Percentiles rank a stretch among this genome's conserved stretches.
phyloP scores from a whole-genome alignment of 78 protist genomes.

The Isochrysis galbana region DNA sequence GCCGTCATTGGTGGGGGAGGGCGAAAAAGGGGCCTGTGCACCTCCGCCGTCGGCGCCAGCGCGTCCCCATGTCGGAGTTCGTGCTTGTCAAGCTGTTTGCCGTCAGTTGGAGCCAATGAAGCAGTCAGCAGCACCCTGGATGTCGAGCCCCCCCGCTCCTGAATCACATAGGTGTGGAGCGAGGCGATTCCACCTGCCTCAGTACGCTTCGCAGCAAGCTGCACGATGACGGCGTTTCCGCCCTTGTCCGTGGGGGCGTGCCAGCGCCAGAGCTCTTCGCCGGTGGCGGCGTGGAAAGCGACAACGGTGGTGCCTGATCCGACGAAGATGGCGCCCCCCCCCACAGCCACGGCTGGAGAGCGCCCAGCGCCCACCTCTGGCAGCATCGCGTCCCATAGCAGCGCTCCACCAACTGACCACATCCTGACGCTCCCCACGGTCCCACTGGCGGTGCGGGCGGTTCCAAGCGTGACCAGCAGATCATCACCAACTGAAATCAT shows the following conservation, averaged over 20 bases:
- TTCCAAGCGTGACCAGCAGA: background rate
- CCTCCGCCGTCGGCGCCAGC: too few relatives aligned
- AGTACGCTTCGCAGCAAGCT: too few relatives aligned
- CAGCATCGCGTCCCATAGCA: background rate
- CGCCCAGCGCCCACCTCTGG: background rate
- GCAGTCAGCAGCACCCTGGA: too few relatives aligned
- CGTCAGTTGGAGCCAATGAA: too few relatives aligned
- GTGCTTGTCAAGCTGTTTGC: too few relatives aligned
- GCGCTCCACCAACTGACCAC: background rate
- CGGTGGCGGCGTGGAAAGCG: background rate
- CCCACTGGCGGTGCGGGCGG: background rate
- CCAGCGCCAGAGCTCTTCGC: background rate
- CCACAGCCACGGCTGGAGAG: background rate
- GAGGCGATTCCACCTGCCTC: too few relatives aligned
- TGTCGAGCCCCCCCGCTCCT: too few relatives aligned
- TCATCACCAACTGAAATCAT: background rate
- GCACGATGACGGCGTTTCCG: too few relatives aligned
- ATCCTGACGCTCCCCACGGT: background rate
- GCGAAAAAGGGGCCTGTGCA: too few relatives aligned
- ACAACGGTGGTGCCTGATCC: background rate
- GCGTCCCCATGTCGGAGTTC: too few relatives aligned
- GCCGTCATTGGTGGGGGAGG: too few relatives aligned
- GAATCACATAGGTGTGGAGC: too few relatives aligned
- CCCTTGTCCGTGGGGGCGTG: background rate
- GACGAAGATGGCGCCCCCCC: background rate